Evolutionary conservation across 1,284 basidiomycete genomes (phyloP).

Genomic region (Pascua sp.): DNA sequence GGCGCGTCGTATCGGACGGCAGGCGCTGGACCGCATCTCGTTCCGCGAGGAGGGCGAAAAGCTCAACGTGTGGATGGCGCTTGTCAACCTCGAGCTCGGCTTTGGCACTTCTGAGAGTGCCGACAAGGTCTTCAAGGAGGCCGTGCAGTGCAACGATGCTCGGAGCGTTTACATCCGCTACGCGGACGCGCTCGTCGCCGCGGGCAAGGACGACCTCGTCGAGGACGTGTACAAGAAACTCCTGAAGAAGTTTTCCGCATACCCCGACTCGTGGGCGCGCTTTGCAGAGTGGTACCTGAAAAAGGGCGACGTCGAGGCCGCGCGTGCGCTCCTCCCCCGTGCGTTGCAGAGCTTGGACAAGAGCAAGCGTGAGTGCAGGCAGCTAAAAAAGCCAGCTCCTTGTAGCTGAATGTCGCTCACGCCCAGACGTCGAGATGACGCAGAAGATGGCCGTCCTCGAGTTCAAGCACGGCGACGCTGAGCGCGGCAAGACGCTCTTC

Average conservation of each 20-base stretch:
- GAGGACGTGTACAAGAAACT: constrained; percentile 80
- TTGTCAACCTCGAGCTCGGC: constrained; percentile 90
- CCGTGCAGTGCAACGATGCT: constrained; percentile 83
- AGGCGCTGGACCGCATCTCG: constrained; percentile 82
- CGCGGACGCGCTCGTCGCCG: constrained; percentile 77
- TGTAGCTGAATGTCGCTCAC: background rate
- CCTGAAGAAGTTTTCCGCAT: constrained; percentile 87
- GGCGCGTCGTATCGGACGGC: constrained; percentile 78
- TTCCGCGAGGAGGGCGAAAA: constrained; percentile 97
- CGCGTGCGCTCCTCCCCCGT: constrained; percentile 81
- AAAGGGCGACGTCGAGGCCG: constrained; percentile 68
- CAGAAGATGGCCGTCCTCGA: constrained; percentile 92
- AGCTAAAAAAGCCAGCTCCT: no score
- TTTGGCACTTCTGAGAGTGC: constrained; percentile 82
- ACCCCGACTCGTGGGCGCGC: constrained; percentile 86
- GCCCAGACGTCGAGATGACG: constrained; percentile 84
- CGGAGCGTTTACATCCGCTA: constrained; percentile 83
- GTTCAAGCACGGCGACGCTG: constrained; percentile 89
- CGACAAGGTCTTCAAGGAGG: constrained; percentile 82
- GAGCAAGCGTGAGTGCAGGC: constrained; percentile 70
- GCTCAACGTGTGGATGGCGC: constrained; percentile 95
- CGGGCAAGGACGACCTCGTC: constrained; percentile 72
- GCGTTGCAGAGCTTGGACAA: constrained; percentile 91
- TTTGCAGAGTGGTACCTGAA: constrained; percentile 75
- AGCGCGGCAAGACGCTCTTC: constrained; percentile 92